phyloP scores from a whole-genome alignment of 345 rosid species.

The Luvunga scandens region DNA sequence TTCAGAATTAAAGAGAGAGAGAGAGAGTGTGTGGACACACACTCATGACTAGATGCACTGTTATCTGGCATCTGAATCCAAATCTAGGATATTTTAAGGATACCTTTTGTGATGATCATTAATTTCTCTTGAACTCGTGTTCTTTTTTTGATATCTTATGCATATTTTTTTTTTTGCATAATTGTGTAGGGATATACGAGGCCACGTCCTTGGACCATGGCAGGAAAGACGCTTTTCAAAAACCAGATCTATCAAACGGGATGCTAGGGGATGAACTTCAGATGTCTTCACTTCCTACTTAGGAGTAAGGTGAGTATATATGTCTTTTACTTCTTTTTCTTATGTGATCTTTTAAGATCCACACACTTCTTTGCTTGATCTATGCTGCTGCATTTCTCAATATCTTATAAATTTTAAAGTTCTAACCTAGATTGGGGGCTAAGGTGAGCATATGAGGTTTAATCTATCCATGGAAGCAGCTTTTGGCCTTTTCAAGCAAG shows the following conservation, averaged over 20 bases:
- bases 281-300: slow-evolving; percentile 57
- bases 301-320: slow-evolving; percentile 10
- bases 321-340: too few relatives aligned
- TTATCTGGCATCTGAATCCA: neutral
- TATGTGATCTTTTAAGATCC: neutral
- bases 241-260: slow-evolving; percentile 48
- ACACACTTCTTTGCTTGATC: neutral
- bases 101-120: neutral
- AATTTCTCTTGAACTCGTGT: neutral
- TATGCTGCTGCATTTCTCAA: neutral
- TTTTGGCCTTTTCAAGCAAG: neutral
- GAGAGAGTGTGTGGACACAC: too few relatives aligned
- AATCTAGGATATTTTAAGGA: neutral
- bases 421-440: neutral
- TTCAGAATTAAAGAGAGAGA: too few relatives aligned
- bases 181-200: slow-evolving; percentile 62
- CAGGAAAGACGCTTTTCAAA: slow-evolving; percentile 51
- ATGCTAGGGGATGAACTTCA: slow-evolving; percentile 51
- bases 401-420: neutral
- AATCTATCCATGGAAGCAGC: neutral
- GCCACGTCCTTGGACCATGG: slow-evolving; percentile 75
- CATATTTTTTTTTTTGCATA: neutral
- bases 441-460: neutral
- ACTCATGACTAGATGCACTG: neutral
- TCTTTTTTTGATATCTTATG: neutral